Conservation (phyloP, 768 basidiomycete genomes). For the Tremella fuciformis region DNA sequence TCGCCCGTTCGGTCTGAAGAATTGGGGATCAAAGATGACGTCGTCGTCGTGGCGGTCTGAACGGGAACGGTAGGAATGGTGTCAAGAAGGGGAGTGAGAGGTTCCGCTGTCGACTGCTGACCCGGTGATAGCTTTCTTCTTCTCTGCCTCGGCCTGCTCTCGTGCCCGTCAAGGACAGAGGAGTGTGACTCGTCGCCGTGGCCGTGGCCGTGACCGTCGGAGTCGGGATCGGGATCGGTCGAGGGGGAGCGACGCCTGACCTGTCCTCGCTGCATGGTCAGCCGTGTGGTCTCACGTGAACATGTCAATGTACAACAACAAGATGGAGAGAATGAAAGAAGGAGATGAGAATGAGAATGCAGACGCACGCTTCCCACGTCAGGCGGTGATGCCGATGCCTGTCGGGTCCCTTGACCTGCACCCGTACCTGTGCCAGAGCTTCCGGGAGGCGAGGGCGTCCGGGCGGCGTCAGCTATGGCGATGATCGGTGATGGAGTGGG, state of each 20-base stretch:
- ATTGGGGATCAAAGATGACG: neutral
- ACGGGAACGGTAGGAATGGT: neutral
- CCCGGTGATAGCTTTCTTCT: neutral
- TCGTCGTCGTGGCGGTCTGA: neutral
- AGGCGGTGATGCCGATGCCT: too few relatives aligned
- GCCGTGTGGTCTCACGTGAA: neutral
- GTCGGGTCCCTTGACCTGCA: too few relatives aligned
- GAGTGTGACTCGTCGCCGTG: too few relatives aligned
- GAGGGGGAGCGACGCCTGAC: conserved; percentile 26
- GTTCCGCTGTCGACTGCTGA: neutral
- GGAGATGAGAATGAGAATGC: neutral
- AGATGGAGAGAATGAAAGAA: neutral
- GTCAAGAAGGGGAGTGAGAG: neutral
- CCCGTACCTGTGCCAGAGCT: too few relatives aligned
- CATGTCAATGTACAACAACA: neutral
- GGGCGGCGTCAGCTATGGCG: conserved; percentile 2
- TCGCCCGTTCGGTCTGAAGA: neutral
- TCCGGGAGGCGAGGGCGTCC: neutral
- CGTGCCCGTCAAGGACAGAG: neutral
- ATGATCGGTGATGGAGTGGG: neutral
- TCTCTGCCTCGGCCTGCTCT: neutral
- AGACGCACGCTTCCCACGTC: too few relatives aligned
- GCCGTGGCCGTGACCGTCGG: neutral
- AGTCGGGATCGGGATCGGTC: conserved; percentile 12
- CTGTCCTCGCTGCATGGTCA: conserved; percentile 34